Evolutionary conservation across 2,329 filamentous ascomycete genomes (phyloP).

Genomic region (Tolypocladium pustulatum): DNA sequence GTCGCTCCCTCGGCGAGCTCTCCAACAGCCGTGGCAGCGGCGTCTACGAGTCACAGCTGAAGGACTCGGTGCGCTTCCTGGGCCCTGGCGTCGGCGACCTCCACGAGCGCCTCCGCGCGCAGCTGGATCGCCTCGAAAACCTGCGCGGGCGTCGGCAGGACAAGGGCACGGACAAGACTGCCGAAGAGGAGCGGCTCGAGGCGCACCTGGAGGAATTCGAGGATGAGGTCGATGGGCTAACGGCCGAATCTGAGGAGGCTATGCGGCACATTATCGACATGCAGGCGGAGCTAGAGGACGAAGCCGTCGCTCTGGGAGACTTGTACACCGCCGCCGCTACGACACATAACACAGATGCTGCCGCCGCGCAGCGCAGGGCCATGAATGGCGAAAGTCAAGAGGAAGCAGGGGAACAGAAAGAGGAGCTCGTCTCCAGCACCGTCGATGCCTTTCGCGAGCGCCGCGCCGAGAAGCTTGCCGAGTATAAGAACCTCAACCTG

Average conservation of each 20-base stretch:
- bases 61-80: conserved; percentile 31
- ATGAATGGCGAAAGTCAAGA: conserved; percentile 3
- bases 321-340: conserved; percentile 16
- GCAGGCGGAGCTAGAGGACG: conserved; percentile 38
- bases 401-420: conserved; percentile 8
- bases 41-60: conserved; percentile 35
- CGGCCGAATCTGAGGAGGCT: conserved; percentile 32
- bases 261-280: conserved; percentile 39
- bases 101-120: conserved; percentile 34
- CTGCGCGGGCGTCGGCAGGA: conserved; percentile 24
- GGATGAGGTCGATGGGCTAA: conserved; percentile 28
- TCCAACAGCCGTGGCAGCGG: conserved; percentile 27
- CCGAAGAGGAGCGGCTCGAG: conserved; percentile 27
- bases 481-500: conserved; percentile 30
- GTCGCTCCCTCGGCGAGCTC: conserved; percentile 31
- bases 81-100: conserved; percentile 34
- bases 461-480: conserved; percentile 24
- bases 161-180: conserved; percentile 22
- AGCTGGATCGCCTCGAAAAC: conserved; percentile 21
- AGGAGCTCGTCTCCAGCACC: conserved; percentile 13
- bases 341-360: conserved; percentile 4
- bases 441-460: conserved; percentile 24
- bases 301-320: conserved; percentile 26
- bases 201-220: conserved; percentile 28
- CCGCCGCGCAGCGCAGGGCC: conserved; percentile 4